Conservation (phyloP, 345 rosid species). For the Microthlaspi erraticum region DNA sequence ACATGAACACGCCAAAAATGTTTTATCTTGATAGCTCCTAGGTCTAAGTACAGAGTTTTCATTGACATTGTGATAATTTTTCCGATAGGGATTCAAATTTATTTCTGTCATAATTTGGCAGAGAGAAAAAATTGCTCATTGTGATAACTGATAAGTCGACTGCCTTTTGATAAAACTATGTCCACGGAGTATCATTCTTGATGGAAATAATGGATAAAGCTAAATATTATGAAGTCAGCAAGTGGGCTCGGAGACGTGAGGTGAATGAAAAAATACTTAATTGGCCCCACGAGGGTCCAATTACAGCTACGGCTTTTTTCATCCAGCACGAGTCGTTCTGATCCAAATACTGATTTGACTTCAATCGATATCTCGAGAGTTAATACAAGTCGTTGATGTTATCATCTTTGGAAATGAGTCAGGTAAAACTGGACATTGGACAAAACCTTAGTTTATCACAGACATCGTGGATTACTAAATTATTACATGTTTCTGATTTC, state of each 20-base stretch:
- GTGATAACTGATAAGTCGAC: neutral
- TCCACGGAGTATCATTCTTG: neutral
- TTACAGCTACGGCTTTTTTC: constrained; percentile 35
- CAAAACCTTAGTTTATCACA: neutral
- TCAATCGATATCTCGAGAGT: neutral
- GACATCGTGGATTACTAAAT: too few relatives aligned
- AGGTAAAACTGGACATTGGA: neutral
- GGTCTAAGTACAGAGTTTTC: neutral
- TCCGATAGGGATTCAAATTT: neutral
- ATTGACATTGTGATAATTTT: neutral
- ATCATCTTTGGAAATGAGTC: neutral
- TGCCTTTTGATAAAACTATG: neutral
- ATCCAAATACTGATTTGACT: constrained; percentile 28
- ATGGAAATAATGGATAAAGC: constrained; percentile 36
- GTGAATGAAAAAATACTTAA: constrained; percentile 18
- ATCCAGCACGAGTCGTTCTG: constrained; percentile 32
- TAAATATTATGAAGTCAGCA: constrained; percentile 30
- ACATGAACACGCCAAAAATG: neutral
- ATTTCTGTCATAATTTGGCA: neutral
- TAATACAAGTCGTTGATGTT: neutral
- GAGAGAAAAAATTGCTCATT: neutral
- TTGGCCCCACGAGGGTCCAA: constrained; percentile 37
- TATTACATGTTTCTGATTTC: too few relatives aligned
- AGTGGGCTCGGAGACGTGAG: constrained; percentile 33
- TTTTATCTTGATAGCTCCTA: neutral